Base-by-base conservation (phyloP, 1,284 basidiomycete species). In the Tylopilus sp. region DNA sequence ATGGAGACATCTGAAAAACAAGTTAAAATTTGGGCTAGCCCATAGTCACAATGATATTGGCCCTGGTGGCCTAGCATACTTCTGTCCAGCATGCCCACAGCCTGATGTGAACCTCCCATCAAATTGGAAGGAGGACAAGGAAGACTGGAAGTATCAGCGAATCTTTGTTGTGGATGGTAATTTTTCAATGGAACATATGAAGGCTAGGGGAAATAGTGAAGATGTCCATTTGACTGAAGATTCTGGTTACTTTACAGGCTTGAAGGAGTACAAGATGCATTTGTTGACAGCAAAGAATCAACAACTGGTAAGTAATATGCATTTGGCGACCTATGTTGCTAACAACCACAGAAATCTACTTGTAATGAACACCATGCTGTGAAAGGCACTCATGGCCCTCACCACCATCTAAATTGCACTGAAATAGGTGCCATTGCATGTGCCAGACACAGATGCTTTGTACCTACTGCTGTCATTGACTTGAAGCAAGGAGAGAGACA, bases 141-240 rank as follows among this genome's bases (percentile, higher is more conserved):
- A 6, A 16, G 31, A 29, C 29, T 31, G 27, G 52, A 53, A 25
- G 14, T 68, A 67, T 37, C 29, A 21, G 2, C 21, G 31, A 3
- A 57, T 34, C 1, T 4, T 73, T 1, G 31, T 68, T 0, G 67
- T 72, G 62, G 72, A 73, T 41, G 66, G 71, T 4, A 71, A 72
- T 19, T 73, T 73, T 52, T 68, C 65, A 19, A 69, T 69, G 0
- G 29, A 72, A 12, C 67, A 71, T 23, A 9, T 72, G 41, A 34
- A 4, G 12, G 7, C 0, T 33, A 60, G 0, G 34, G 60, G 3
- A 37, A 71, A 19, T 64, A 73, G 14, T n/a, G n/a, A n/a, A n/a
- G n/a, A n/a, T n/a, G n/a, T n/a, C n/a, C n/a, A 42, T 69, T 6
- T 69, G 58, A 53, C 50, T 74, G 67, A 74, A 63, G 66, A 70